These are phyloP conservation scores for Aspergillus sp. DNA, from an alignment of 2,329 filamentous ascomycete genomes.

Conservation along the genomic window DNA sequence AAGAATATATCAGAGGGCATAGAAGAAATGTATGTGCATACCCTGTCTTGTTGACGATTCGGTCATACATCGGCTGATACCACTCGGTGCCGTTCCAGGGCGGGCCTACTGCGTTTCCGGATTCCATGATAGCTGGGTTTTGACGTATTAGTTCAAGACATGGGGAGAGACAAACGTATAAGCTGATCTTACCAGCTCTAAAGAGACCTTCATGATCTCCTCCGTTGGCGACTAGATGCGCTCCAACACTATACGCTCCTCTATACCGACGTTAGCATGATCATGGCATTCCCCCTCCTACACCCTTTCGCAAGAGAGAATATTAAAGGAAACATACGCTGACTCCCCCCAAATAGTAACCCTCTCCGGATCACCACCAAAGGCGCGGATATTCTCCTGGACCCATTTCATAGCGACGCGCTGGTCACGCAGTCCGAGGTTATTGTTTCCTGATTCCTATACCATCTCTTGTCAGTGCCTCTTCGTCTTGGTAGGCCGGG, in stretches of 20 bases:
- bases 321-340: conserved; percentile 20
- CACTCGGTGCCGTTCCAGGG: conserved; percentile 35
- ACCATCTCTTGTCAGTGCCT: not conserved
- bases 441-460: conserved; percentile 29
- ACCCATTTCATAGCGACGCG: conserved; percentile 38
- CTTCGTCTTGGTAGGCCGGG: not conserved
- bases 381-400: conserved; percentile 34
- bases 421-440: conserved; percentile 33
- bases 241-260: conserved; percentile 33
- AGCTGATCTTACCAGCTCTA: conserved; percentile 22
- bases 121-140: conserved; percentile 31
- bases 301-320: too few relatives aligned
- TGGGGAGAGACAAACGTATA: too few relatives aligned
- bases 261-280: conserved; percentile 11
- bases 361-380: conserved; percentile 31
- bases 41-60: conserved; percentile 27
- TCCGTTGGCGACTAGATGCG: conserved; percentile 29
- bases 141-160: too few relatives aligned
- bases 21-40: conserved; percentile 4
- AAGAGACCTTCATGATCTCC: conserved; percentile 33
- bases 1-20: not conserved
- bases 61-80: conserved; percentile 34
- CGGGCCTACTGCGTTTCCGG: conserved; percentile 30
- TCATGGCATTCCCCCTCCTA: too few relatives aligned
- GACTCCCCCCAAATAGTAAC: conserved; percentile 41